A percentile compares a stretch with the other conserved stretches of the same genome.
Conservation (phyloP, 495 filamentous ascomycete species). For the Podospora fimiseda region DNA sequence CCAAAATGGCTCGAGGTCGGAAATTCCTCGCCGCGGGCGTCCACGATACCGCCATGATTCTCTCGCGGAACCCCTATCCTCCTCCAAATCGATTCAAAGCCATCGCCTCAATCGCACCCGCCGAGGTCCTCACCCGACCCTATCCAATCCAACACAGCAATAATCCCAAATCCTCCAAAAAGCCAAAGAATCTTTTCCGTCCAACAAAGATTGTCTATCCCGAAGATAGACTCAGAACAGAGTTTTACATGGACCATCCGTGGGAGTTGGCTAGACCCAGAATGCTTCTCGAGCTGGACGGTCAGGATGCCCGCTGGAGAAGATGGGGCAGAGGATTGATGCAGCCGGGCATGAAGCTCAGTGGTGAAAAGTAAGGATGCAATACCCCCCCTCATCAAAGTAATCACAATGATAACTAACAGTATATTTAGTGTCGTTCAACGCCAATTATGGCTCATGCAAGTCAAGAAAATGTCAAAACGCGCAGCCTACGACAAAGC, state of each 20-base stretch:
- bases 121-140: conserved; percentile 65
- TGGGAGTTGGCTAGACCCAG: conserved; percentile 93
- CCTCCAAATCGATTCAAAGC: conserved; percentile 75
- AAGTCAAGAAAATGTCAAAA: conserved; percentile 55
- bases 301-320: conserved; percentile 64
- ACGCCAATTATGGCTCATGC: conserved; percentile 77
- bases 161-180: conserved; percentile 17
- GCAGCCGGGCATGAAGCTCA: conserved; percentile 72
- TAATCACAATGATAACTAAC: background rate
- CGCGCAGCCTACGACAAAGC: conserved; percentile 77
- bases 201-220: conserved; percentile 74
- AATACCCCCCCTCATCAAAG: conserved; percentile 1
- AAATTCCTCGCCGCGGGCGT: conserved; percentile 70
- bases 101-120: conserved; percentile 67
- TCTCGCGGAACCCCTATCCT: conserved; percentile 36
- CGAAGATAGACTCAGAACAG: conserved; percentile 71
- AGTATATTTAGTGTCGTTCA: conserved; percentile 70
- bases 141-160: conserved; percentile 58
- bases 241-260: conserved; percentile 90
- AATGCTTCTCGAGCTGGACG: conserved; percentile 77
- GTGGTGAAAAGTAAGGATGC: conserved; percentile 70
- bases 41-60: conserved; percentile 55
- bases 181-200: conserved; percentile 68
- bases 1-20: conserved; percentile 33
- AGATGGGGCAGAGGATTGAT: conserved; percentile 71